phyloP scores from a whole-genome alignment of 345 rosid genomes.

The Lumnitzera racemosa region DNA sequence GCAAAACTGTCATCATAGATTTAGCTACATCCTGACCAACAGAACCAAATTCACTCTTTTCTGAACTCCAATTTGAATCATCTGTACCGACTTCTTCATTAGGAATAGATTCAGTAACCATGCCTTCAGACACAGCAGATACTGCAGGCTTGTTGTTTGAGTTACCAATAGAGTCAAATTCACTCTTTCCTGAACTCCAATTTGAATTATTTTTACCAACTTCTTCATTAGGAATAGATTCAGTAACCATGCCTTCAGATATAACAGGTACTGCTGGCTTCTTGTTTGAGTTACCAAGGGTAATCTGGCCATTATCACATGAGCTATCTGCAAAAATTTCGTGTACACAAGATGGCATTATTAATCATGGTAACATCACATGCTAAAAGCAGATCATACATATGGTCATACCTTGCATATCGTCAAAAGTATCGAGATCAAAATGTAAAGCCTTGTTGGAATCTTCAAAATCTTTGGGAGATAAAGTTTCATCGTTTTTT shows the following conservation, averaged over 20 bases:
- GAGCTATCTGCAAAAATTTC: conserved; percentile 26
- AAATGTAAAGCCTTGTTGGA: conserved; percentile 23
- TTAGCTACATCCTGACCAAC: conserved; percentile 49
- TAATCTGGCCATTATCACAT: conserved; percentile 20
- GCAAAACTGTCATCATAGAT: conserved; percentile 77
- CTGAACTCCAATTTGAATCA: conserved; percentile 33
- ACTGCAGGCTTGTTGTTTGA: conserved; percentile 25
- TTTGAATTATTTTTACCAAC: conserved; percentile 28
- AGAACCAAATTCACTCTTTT: conserved; percentile 41
- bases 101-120: conserved; percentile 29
- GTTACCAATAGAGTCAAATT: conserved; percentile 39
- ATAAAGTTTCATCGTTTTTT: conserved; percentile 20
- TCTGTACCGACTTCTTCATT: conserved; percentile 35
- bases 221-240: conserved; percentile 37
- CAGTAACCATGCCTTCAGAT: conserved; percentile 29
- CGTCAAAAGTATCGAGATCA: conserved; percentile 60
- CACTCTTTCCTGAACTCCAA: conserved; percentile 33
- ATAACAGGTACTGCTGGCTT: conserved; percentile 19
- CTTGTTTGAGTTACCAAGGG: conserved; percentile 17
- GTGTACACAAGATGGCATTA: background rate
- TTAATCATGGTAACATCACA: background rate
- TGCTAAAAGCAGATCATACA: background rate
- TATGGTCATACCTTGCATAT: conserved; percentile 47
- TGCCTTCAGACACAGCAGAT: conserved; percentile 22
- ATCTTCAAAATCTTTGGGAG: conserved; percentile 20